Conservation (phyloP, 208 protist genomes). For the Sergeia podlipaevii region DNA sequence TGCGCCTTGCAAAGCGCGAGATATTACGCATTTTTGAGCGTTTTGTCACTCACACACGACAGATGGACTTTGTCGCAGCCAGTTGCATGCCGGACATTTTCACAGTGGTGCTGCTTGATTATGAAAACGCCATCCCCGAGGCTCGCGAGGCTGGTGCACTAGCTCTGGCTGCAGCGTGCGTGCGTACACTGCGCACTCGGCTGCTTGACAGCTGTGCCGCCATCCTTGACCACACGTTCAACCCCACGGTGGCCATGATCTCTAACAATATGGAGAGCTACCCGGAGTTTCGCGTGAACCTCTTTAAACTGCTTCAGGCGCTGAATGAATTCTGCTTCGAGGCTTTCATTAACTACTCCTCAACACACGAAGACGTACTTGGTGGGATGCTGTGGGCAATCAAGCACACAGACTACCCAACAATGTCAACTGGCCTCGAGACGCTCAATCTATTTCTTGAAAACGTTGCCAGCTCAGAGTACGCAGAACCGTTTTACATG, state of each 20-base stretch:
- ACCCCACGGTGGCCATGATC: slow-evolving; percentile 98
- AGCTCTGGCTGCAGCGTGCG: slow-evolving; percentile 84
- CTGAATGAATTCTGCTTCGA: slow-evolving; percentile 95
- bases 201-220: slow-evolving; percentile 84
- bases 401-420: slow-evolving; percentile 96
- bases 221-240: slow-evolving; percentile 97
- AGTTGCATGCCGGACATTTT: slow-evolving; percentile 94
- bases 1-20: slow-evolving; percentile 96
- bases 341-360: slow-evolving; percentile 70
- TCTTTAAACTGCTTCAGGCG: slow-evolving; percentile 96
- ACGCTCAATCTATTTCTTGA: slow-evolving; percentile 93
- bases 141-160: slow-evolving; percentile 95
- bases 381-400: slow-evolving; percentile 97
- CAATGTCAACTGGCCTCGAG: slow-evolving; percentile 88
- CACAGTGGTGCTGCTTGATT: slow-evolving; percentile 96
- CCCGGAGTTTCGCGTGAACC: slow-evolving; percentile 97
- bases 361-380: slow-evolving; percentile 82
- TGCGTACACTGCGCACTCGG: slow-evolving; percentile 80
- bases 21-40: slow-evolving; percentile 93
- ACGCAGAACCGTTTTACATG: slow-evolving; percentile 63
- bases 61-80: slow-evolving; percentile 82
- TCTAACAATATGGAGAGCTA: slow-evolving; percentile 95
- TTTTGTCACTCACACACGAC: slow-evolving; percentile 89
- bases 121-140: slow-evolving; percentile 84
- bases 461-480: slow-evolving; percentile 52